Conservation (phyloP, 352 stramenopile species). For the Globisporangium emineosum region DNA sequence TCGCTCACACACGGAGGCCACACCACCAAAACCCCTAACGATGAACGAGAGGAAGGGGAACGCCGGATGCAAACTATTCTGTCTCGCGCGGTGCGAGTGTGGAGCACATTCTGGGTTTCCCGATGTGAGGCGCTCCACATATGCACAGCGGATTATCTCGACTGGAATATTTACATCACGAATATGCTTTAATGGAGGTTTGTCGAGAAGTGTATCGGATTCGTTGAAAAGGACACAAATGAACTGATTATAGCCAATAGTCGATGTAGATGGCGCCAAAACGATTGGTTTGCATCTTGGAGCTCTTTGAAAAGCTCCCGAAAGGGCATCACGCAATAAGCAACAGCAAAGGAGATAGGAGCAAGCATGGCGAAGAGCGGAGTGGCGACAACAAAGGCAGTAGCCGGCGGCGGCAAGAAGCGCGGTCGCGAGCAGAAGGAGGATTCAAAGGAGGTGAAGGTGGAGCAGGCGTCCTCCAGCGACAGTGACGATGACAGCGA, state of each 20-base stretch:
- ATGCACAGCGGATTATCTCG: background rate
- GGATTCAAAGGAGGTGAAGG: background rate
- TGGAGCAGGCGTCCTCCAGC: slow-evolving; percentile 1
- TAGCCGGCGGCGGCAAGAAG: slow-evolving; percentile 25
- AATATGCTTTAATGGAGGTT: background rate
- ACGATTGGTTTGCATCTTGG: slow-evolving; percentile 14
- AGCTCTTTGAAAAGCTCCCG: slow-evolving; percentile 3
- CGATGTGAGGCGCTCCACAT: slow-evolving; percentile 3
- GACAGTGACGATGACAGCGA: slow-evolving; percentile 16
- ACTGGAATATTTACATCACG: background rate
- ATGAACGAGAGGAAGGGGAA: slow-evolving; percentile 15
- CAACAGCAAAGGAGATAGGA: background rate
- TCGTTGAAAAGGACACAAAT: background rate
- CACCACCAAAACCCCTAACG: slow-evolving; percentile 16
- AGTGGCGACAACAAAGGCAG: slow-evolving; percentile 2
- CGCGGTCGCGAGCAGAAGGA: slow-evolving; percentile 26
- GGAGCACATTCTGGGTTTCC: background rate
- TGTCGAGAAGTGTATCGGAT: background rate
- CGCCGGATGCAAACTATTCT: background rate
- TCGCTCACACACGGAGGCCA: background rate
- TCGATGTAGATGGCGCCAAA: background rate
- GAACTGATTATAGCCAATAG: slow-evolving; percentile 5
- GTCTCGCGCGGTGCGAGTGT: too few relatives aligned
- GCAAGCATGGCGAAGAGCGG: slow-evolving; percentile 9
- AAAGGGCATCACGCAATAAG: slow-evolving; percentile 12